Evolutionary conservation across 116 monocot genomes (phyloP).

Genomic region (Iris pallida): DNA sequence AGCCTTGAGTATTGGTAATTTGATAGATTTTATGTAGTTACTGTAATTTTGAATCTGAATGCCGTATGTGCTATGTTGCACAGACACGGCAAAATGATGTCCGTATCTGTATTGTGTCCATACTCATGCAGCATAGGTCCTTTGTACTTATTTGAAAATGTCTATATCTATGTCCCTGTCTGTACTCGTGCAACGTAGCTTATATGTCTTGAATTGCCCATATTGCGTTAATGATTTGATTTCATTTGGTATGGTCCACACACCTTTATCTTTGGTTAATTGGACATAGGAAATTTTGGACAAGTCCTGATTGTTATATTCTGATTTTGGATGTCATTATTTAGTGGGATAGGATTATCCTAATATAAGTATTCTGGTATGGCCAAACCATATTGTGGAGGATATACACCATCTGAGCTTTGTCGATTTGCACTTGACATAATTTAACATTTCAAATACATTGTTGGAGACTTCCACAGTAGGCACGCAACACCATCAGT

Average conservation of each 20-base stretch:
- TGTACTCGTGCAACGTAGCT: too few species aligned
- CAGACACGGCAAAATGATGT: too few species aligned
- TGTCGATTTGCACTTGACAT: conserved; percentile 1
- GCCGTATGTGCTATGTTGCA: too few species aligned
- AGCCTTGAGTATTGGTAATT: conserved; percentile 78
- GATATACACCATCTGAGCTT: neutral
- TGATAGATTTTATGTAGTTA: neutral
- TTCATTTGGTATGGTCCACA: too few species aligned
- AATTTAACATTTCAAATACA: neutral
- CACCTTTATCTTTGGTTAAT: too few species aligned
- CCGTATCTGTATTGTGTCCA: neutral
- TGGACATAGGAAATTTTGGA: neutral
- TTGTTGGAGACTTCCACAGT: neutral
- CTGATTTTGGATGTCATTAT: neutral
- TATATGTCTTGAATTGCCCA: too few species aligned
- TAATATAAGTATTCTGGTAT: neutral
- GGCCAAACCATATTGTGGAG: neutral
- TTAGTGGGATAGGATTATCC: neutral
- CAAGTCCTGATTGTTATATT: neutral
- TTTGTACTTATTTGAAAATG: neutral
- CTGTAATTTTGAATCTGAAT: too few species aligned
- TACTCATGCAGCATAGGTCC: neutral
- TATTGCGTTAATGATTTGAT: too few species aligned
- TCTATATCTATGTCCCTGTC: too few species aligned
- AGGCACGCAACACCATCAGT: neutral